Base-by-base conservation (phyloP, 2,329 filamentous ascomycete species). In the Trichoderma aggressivum region DNA sequence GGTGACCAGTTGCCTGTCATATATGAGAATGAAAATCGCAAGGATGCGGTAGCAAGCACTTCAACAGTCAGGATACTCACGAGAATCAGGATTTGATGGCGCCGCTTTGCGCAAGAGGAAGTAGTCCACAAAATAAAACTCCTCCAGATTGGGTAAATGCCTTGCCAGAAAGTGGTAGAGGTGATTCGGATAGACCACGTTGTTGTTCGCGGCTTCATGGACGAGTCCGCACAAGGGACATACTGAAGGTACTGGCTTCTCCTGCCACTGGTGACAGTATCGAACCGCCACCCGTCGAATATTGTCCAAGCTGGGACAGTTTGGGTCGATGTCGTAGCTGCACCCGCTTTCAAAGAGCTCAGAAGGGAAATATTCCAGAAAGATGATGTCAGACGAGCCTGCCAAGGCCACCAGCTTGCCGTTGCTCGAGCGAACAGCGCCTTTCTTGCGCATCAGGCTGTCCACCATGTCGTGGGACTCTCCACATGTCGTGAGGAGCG, bases 121-220 rank as follows among this genome's bases (percentile, higher is more conserved):
- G 65, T 82, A 84, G 72, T 85, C 84, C 26, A 85, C 76, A 59
- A 85, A 81, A 71, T 82, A 85, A 56, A 85, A 83, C 1, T 80
- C 77, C 70, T 84, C 80, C 7, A 85, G 76, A 16, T 81, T 82
- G 1, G 81, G 81, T 16, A 82, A 75, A 72, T 82, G 80, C 11
- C 83, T 76, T 3, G 82, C 79, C 7, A 84, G 76, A 36, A 85
- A 84, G 62, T 84, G 81, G 73, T 83, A 85, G 1, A 84, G 75
- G 66, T 85, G 83, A 6, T 76, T 75, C 0, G 83, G 83, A 34
- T 79, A 80, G 16, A 76, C 74, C 61, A 78, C 74, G 50, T 72
- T 75, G 24, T 77, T 76, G 47, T 21, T 53, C 11, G 74, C 66
- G 3, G 73, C 70, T 8, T 74, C 73, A 66, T 82, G 80, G 3